Evolutionary conservation across 2,329 filamentous ascomycete genomes (phyloP), one percentile per base, ranked within the genome.

Genomic region (Epichloe glyceriae): DNA sequence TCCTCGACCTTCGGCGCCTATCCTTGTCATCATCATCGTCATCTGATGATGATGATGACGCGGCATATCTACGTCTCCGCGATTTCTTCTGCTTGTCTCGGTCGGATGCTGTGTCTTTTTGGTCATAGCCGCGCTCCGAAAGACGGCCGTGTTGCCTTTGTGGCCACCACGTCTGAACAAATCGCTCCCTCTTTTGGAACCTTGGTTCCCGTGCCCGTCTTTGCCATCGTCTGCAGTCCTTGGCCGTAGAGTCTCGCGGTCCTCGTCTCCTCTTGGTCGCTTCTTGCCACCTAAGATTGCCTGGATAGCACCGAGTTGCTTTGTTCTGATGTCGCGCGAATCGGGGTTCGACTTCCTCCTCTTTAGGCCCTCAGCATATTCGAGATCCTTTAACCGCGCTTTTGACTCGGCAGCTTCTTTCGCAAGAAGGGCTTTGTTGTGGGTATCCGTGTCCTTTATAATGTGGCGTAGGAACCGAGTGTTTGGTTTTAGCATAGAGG

Each of bases 391-490:
- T 50, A 95, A 75, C 19, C 88, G 81, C 4, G 81, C 81, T 54
- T 76, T 76, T 0, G 88, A 82, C 57, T 97, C 90, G 46, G 85
- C 81, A 26, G 83, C 82, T 65, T 97, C 91, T 61, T 84, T 94
- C 1, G 86, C 87, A 17, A 88, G 79, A 33, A 97, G 73, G 1
- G 88, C 86, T 22, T 86, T 82, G 75, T 98, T 98, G 68, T 98
- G 91, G 50, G 69, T 85, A 59, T 94, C 86, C 8, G 88, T 94
- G 57, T 93, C 86, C 55, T 84, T 85, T 54, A 98, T 88, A 51
- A 97, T 86, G 60, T 93, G 85, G 52, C 83, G 83, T 41, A 98
- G 71, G 63, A 97, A 97, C 35, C 86, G 79, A 0, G 87, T 96
- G 61, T 98, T 97, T 3, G 91, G 90, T 64, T 91, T 96, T 1